Percentiles rank a stretch among this genome's conserved stretches.
phyloP scores from a whole-genome alignment of 495 filamentous ascomycete genomes.

The Penicillium verhagenii region DNA sequence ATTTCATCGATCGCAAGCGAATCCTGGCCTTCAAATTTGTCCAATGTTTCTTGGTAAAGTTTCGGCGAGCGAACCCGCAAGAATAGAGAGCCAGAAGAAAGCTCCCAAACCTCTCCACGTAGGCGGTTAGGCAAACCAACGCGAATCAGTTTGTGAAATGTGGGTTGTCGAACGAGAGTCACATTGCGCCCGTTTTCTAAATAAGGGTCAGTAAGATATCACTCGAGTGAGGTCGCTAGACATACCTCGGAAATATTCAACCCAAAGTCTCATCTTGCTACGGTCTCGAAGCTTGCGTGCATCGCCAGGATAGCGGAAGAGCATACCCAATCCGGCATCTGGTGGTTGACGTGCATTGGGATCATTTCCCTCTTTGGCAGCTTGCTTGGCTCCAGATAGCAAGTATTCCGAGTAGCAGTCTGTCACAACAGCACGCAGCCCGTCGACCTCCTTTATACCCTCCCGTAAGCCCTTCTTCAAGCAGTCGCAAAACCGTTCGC shows the following conservation, averaged over 20 bases:
- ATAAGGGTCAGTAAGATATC: neutral
- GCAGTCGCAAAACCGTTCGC: slow-evolving; percentile 94
- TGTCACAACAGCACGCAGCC: slow-evolving; percentile 69
- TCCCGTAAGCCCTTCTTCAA: slow-evolving; percentile 84
- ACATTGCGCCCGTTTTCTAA: slow-evolving; percentile 90
- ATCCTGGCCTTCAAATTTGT: slow-evolving; percentile 75
- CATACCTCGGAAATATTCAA: slow-evolving; percentile 81
- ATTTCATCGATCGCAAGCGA: slow-evolving; percentile 98
- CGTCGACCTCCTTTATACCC: slow-evolving; percentile 81
- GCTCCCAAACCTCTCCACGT: slow-evolving; percentile 93
- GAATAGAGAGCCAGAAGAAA: slow-evolving; percentile 87
- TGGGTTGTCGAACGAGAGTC: slow-evolving; percentile 89
- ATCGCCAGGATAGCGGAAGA: slow-evolving; percentile 95
- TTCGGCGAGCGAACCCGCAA: slow-evolving; percentile 81
- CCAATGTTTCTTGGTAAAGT: slow-evolving; percentile 77
- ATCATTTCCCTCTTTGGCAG: slow-evolving; percentile 19
- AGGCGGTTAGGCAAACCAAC: slow-evolving; percentile 93
- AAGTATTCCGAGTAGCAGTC: slow-evolving; percentile 95
- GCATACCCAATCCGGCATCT: slow-evolving; percentile 87
- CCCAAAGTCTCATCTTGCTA: slow-evolving; percentile 97
- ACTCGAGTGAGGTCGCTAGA: neutral
- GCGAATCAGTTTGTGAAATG: slow-evolving; percentile 94
- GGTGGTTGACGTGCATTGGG: slow-evolving; percentile 64
- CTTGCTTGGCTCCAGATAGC: slow-evolving; percentile 52
- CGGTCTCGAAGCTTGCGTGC: slow-evolving; percentile 91